Evolutionary conservation across 805 yeast species (phyloP), one percentile per base, ranked within the genome.

Genomic region (Lachancea cidri): DNA sequence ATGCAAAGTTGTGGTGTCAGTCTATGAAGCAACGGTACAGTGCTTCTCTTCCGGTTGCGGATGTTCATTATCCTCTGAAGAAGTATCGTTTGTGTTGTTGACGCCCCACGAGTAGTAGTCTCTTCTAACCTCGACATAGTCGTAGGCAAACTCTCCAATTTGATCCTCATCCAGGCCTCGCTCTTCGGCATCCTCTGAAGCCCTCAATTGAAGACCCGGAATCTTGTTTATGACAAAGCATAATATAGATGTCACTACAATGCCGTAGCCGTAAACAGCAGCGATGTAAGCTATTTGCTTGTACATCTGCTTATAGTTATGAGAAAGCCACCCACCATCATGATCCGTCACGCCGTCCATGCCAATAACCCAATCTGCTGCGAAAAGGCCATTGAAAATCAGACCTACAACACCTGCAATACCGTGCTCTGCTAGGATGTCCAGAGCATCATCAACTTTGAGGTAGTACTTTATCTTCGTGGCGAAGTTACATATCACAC

Each of bases 341-440:
- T 86, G 95, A 39, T 73, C 83, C 5, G 95, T 82, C 35, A 72
- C 76, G 17, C 94, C 94, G 59, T 91, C 98, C 62, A 87, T 82
- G 13, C 96, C 96, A 47, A 91, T 76, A 40, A 93, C 94, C 63
- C 86, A 83, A 41, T 83, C 76, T 5, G 89, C 86, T 13, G 86
- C 97, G 58, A 93, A 89, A 1, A 91, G 58, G 0, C 86, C 96
- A 58, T 87, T 88, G 68, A 87, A 88, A n/a, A 91, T 43, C 36
- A 89, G 71, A 0, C 98, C 98, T 35, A 91, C 73, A 35, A 89
- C 74, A 24, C 98, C 98, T 0, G 97, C 98, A 53, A 91, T 74
- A 37, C 96, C 98, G 81, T 91, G 98, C 77, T 91, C 98, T n/a
- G 98, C 98, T 60, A 91, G 74, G 38, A 88, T 80, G 82, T 93